Evolutionary conservation across 345 rosid species (phyloP).

Genomic region (Hypericum androsaemum): DNA sequence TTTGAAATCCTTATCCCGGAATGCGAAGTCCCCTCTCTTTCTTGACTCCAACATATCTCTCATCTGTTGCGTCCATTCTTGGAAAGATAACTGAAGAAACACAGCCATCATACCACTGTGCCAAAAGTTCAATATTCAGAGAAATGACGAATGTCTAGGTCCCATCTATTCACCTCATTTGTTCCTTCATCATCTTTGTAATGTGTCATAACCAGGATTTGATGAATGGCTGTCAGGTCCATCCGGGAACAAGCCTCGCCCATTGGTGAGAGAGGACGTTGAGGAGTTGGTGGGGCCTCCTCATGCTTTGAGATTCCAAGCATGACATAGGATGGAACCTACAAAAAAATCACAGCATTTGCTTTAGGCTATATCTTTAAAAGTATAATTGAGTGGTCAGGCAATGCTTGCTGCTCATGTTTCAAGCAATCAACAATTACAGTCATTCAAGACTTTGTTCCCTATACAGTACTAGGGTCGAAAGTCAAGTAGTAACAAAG

Average conservation of each 20-base stretch:
- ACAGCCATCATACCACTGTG: conserved; percentile 14
- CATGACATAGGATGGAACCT: conserved; percentile 89
- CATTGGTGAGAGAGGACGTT: conserved; percentile 70
- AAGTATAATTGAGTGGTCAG: no score
- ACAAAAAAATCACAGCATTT: conserved; percentile 11
- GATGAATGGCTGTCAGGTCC: conserved; percentile 98
- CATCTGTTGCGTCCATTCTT: conserved; percentile 99
- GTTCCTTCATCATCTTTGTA: conserved; percentile 96
- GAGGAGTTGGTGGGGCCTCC: conserved; percentile 61
- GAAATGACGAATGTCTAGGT: not conserved
- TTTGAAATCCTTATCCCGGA: conserved; percentile 93
- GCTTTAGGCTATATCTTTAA: no score
- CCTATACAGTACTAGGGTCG: no score
- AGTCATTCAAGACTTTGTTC: no score
- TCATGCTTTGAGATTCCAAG: conserved; percentile 68
- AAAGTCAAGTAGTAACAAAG: no score
- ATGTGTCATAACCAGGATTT: conserved; percentile 68
- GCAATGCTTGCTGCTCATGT: no score
- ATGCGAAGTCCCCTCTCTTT: conserved; percentile 85
- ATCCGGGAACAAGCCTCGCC: conserved; percentile 94
- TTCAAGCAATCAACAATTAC: no score
- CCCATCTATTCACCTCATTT: conserved; percentile 46
- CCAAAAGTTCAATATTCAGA: not conserved
- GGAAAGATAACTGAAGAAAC: conserved; percentile 67
- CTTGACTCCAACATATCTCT: conserved; percentile 89